Conservation (phyloP, 352 stramenopile species). For the Globisporangium paddicum region DNA sequence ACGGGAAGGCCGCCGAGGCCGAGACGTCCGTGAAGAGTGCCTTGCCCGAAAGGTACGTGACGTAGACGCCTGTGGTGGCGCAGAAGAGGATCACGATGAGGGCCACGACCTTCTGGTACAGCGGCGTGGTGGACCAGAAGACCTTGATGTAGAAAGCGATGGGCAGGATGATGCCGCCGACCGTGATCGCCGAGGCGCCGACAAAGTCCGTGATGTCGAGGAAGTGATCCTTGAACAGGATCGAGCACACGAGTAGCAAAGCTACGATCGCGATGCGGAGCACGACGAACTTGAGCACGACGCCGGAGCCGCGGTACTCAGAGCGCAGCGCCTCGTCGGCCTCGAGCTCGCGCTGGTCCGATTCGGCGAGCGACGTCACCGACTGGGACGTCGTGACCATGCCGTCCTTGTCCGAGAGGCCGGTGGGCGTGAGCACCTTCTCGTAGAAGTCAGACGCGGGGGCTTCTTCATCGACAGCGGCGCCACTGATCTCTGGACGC, state of each 20-base stretch:
- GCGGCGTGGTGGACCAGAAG: conserved; percentile 16
- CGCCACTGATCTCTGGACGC: conserved; percentile 22
- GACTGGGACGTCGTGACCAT: conserved; percentile 3
- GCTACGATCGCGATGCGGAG: conserved; percentile 11
- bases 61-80: conserved; percentile 14
- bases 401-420: neutral
- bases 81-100: conserved; percentile 19
- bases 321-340: conserved; percentile 10
- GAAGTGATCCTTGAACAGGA: conserved; percentile 17
- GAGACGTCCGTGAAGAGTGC: conserved; percentile 16
- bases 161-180: conserved; percentile 24
- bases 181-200: conserved; percentile 22
- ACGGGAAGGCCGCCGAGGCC: conserved; percentile 13
- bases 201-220: conserved; percentile 20
- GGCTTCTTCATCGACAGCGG: conserved; percentile 4
- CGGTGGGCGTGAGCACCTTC: conserved; percentile 5
- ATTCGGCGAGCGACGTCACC: conserved; percentile 10
- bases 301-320: conserved; percentile 12
- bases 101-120: conserved; percentile 15
- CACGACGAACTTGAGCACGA: conserved; percentile 13
- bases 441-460: neutral
- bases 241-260: conserved; percentile 9
- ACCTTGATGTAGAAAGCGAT: conserved; percentile 27
- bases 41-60: conserved; percentile 28
- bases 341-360: conserved; percentile 4